phyloP scores from a whole-genome alignment of 306 rosid species.

The Fagus crenata region DNA sequence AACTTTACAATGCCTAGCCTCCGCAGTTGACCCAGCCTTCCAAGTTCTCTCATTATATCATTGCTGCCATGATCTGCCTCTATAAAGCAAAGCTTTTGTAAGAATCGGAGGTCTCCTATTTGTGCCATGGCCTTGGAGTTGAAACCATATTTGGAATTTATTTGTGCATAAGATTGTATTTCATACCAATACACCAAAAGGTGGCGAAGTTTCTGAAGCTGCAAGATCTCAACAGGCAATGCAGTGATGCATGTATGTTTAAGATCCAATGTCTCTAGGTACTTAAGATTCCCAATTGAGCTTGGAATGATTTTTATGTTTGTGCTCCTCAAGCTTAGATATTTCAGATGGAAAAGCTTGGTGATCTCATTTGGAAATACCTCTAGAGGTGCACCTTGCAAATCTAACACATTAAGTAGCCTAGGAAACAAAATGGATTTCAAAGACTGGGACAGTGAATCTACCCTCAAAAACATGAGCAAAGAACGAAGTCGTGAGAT shows the following conservation, averaged over 20 bases:
- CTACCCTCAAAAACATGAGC: constrained; percentile 41
- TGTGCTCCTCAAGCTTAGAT: constrained; percentile 47
- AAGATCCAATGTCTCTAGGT: constrained; percentile 52
- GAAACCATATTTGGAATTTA: constrained; percentile 40
- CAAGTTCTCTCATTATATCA: constrained; percentile 33
- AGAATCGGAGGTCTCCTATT: constrained; percentile 39
- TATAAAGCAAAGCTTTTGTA: constrained; percentile 53
- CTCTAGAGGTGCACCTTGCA: constrained; percentile 35
- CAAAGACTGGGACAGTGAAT: constrained; percentile 26
- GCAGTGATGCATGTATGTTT: constrained; percentile 40
- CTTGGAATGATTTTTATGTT: constrained; percentile 41
- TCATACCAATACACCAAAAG: constrained; percentile 39
- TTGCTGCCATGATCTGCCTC: constrained; percentile 39
- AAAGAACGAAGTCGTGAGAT: constrained; percentile 59
- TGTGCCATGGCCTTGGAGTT: constrained; percentile 9
- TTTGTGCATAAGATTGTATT: constrained; percentile 29
- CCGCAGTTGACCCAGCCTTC: constrained; percentile 42
- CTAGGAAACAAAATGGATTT: constrained; percentile 37
- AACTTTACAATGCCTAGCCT: constrained; percentile 39
- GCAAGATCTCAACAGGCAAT: constrained; percentile 46
- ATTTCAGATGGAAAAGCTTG: constrained; percentile 34
- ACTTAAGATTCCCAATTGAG: constrained; percentile 38
- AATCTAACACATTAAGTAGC: constrained; percentile 46
- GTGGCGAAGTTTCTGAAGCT: constrained; percentile 49
- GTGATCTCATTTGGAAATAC: constrained; percentile 33